Percentiles rank a stretch among this genome's conserved stretches.
Conservation (phyloP, 495 filamentous ascomycete genomes). For the Penicillium lagena region DNA sequence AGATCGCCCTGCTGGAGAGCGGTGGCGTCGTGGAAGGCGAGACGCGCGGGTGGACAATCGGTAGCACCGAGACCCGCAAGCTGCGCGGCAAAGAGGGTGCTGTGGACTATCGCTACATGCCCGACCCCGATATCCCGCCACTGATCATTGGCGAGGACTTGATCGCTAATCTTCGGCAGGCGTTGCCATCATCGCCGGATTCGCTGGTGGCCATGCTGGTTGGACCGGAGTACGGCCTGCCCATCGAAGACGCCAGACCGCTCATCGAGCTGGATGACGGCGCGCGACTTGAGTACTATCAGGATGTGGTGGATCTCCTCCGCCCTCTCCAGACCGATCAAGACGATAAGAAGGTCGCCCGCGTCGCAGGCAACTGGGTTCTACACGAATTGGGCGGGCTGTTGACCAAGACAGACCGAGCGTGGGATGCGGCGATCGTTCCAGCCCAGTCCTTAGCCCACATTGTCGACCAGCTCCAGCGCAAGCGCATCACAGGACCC, state of each 20-base stretch:
- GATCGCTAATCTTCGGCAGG: slow-evolving; percentile 50
- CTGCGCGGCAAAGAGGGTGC: slow-evolving; percentile 93
- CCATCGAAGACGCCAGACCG: slow-evolving; percentile 81
- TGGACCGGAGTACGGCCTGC: slow-evolving; percentile 51
- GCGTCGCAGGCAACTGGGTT: slow-evolving; percentile 61
- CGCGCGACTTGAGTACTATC: slow-evolving; percentile 74
- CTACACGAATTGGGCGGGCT: slow-evolving; percentile 86
- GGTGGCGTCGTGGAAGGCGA: slow-evolving; percentile 79
- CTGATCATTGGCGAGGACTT: slow-evolving; percentile 69
- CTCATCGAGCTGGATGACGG: slow-evolving; percentile 74
- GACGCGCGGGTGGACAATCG: slow-evolving; percentile 87
- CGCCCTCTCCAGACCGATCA: slow-evolving; percentile 29
- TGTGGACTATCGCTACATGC: slow-evolving; percentile 98
- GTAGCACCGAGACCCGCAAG: slow-evolving; percentile 64
- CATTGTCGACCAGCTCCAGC: slow-evolving; percentile 58
- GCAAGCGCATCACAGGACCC: slow-evolving; percentile 63
- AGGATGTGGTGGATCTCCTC: slow-evolving; percentile 59
- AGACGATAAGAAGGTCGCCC: slow-evolving; percentile 18
- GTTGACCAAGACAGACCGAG: slow-evolving; percentile 43
- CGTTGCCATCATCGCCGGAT: slow-evolving; percentile 66
- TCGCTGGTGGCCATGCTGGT: slow-evolving; percentile 54
- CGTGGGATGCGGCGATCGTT: slow-evolving; percentile 52
- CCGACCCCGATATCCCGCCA: slow-evolving; percentile 84
- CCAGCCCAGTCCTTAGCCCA: slow-evolving; percentile 55
- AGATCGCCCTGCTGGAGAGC: slow-evolving; percentile 72